These are phyloP conservation scores for Fraxinus excelsior DNA, from an alignment of 257 asterid species.

Conservation along the genomic window DNA sequence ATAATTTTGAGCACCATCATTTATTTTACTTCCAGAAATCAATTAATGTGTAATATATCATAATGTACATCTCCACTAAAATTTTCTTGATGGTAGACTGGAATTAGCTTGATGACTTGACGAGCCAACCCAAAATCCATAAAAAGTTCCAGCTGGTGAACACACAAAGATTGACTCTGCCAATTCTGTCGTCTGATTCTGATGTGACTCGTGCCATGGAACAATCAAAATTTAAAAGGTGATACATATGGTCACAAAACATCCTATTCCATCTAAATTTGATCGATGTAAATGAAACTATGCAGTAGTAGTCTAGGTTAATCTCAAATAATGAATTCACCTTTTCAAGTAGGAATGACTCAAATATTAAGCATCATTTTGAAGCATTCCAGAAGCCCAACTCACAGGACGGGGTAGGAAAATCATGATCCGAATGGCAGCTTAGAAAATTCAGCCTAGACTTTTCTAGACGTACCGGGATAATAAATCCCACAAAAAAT, in stretches of 20 bases:
- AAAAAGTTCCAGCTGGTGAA: conserved; percentile 1
- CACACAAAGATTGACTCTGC: not conserved
- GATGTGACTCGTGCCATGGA: conserved; percentile 21
- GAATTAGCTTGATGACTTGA: not conserved
- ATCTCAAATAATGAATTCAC: not conserved
- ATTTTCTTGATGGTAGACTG: too few species aligned
- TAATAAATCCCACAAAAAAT: too few species aligned
- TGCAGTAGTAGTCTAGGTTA: not conserved
- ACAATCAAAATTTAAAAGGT: not conserved
- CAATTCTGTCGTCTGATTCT: not conserved
- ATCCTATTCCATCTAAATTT: not conserved
- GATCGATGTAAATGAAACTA: not conserved
- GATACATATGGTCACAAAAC: conserved; percentile 6
- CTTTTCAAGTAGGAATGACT: not conserved
- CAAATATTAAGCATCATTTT: not conserved
- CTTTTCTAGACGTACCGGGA: too few species aligned
- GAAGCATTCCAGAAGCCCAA: too few species aligned
- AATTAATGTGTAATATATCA: not conserved
- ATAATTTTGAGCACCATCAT: not conserved
- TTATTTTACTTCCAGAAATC: not conserved
- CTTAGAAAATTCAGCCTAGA: too few species aligned
- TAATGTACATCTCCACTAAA: not conserved
- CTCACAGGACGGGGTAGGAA: too few species aligned
- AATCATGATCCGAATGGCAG: too few species aligned
- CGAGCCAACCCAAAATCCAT: not conserved